Conservation (phyloP, 805 yeast species). For the Zygosaccharomyces gambellarensis region DNA sequence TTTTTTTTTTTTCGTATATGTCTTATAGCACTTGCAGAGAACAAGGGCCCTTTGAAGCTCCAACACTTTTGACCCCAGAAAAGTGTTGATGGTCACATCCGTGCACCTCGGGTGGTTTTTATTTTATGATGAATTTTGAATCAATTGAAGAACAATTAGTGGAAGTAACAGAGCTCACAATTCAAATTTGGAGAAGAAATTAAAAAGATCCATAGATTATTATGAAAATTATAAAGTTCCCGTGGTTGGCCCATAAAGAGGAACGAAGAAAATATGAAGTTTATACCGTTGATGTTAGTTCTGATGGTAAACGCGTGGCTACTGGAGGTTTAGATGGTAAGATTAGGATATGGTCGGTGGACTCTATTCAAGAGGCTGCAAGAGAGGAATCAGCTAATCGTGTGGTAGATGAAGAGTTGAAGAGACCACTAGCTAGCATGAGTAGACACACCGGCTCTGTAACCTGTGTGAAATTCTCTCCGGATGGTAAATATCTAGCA, state of each 20-base stretch:
- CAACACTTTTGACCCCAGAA: not conserved
- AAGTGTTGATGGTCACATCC: slow-evolving; percentile 14
- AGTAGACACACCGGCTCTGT: slow-evolving; percentile 96
- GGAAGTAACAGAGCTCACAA: not conserved
- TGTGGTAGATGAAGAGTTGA: slow-evolving; percentile 18
- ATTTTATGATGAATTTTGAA: not conserved
- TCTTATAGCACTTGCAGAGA: not conserved
- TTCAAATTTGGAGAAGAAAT: not conserved
- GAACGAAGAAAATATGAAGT: slow-evolving; percentile 79
- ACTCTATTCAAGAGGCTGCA: slow-evolving; percentile 45
- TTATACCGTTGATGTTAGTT: slow-evolving; percentile 73
- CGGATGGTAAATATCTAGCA: slow-evolving; percentile 85
- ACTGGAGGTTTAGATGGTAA: slow-evolving; percentile 94
- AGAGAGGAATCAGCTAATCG: slow-evolving; percentile 7
- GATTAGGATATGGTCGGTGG: slow-evolving; percentile 80
- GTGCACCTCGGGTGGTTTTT: slow-evolving; percentile 1
- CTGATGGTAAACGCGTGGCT: slow-evolving; percentile 81
- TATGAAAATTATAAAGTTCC: slow-evolving; percentile 64
- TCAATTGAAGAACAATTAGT: not conserved
- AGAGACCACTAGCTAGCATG: slow-evolving; percentile 78
- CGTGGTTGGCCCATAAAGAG: slow-evolving; percentile 72
- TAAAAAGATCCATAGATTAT: slow-evolving; percentile 4
- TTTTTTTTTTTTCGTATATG: not conserved
- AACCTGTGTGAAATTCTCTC: slow-evolving; percentile 87
- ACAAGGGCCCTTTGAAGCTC: not conserved